phyloP scores from a whole-genome alignment of 495 filamentous ascomycete species.

The Rostrohypoxylon terebratum region DNA sequence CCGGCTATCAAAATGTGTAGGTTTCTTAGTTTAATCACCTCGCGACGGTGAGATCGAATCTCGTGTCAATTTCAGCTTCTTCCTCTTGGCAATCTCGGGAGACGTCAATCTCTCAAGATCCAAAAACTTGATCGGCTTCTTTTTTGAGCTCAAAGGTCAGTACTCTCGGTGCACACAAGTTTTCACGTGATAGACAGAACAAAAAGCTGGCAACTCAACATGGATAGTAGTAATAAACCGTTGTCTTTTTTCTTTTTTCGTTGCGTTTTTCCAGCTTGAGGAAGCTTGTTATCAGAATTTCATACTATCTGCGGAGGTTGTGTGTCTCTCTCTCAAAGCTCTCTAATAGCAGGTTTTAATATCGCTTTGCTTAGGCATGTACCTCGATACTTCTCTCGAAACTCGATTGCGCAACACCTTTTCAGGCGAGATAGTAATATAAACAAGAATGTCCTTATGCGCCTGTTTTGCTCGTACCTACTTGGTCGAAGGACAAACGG shows the following conservation, averaged over 20 bases:
- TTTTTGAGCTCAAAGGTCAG: slow-evolving; percentile 37
- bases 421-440: slow-evolving; percentile 47
- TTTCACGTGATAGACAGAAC: slow-evolving; percentile 30
- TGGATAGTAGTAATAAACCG: slow-evolving; percentile 9
- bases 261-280: slow-evolving; percentile 36
- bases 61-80: slow-evolving; percentile 15
- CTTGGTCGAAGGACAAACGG: slow-evolving; percentile 42
- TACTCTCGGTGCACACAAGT: slow-evolving; percentile 17
- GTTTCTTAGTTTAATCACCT: slow-evolving; percentile 22
- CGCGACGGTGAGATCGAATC: slow-evolving; percentile 8
- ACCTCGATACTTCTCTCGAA: slow-evolving; percentile 44
- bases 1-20: slow-evolving; percentile 20
- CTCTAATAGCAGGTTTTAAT: slow-evolving; percentile 7
- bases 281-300: slow-evolving; percentile 50
- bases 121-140: slow-evolving; percentile 13
- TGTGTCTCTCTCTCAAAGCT: slow-evolving; percentile 36
- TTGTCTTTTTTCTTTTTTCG: not conserved
- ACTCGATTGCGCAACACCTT: slow-evolving; percentile 48
- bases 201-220: slow-evolving; percentile 41
- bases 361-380: slow-evolving; percentile 19
- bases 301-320: slow-evolving; percentile 50
- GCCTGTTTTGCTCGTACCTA: slow-evolving; percentile 38
- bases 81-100: not conserved
- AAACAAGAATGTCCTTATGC: slow-evolving; percentile 32
- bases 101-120: not conserved